Base-by-base conservation (phyloP, 768 basidiomycete species). In the Royoungia palumana region DNA sequence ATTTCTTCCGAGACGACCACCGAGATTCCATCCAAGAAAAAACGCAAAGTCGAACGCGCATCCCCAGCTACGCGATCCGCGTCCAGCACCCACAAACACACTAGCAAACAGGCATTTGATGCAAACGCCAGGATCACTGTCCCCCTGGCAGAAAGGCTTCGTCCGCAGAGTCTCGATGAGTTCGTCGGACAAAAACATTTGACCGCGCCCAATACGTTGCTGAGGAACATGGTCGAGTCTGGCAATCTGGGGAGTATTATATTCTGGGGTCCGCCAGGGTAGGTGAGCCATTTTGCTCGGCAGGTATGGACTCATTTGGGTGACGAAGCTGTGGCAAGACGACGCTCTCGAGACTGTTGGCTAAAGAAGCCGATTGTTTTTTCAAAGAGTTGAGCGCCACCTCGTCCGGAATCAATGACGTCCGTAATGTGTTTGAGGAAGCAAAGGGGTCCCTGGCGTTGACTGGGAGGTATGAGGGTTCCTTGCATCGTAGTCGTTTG, bases 311-410 rank as follows among this genome's bases (percentile, higher is more conserved):
- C 35, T 35, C 21, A 49, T 22, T 16, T 46, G 47, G 17, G 22
- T 6, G 30, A 24, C 28, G 30, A 14, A 84, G 82, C 25, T 84
- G 80, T 54, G 85, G 86, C 17, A 88, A 87, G 66, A 89, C 85
- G 2, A 90, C 88, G 0, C 67, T 92, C 25, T 87, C 88, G 0
- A 72, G 88, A 53, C 63, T 94, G 21, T 70, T 92, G 9, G 86
- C 88, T 0, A 73, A 70, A 37, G 73, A 74, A 43, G 74, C 80
- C 1, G 70, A 81, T 54, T 78, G 80, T 13, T 69, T 77, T 11
- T 88, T 89, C 63, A 87, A 81, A 55, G 90, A 93, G 58, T 67
- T 91, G 19, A 85, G 84, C 60, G 87, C 87, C n/a, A 88, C 88
- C 0, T 78, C 72, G 22, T 76, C 77, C 3, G 81, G 81, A 4